Base-by-base conservation (phyloP, 2,329 filamentous ascomycete species). In the Tolypocladium ophioglossoides region DNA sequence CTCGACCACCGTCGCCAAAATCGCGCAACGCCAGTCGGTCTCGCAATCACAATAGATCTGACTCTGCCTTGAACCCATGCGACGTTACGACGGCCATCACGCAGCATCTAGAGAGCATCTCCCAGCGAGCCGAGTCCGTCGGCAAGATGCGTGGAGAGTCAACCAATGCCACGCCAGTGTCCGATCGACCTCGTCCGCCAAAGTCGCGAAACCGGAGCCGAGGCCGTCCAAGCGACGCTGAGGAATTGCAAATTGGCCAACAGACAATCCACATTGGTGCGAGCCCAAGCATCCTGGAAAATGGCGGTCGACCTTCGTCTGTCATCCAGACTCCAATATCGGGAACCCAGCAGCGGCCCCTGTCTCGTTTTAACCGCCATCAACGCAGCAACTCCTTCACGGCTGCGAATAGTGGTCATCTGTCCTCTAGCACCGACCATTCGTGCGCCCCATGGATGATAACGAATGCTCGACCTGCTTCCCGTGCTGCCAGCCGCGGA, bases 1-100 rank as follows among this genome's bases (percentile, higher is more conserved):
- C 49, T 0, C 63, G 67, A 3, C 67, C 68, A 0, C 53, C 60
- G 0, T 70, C 69, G 0, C 65, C 70, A 0, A 72, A 71, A 46
- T 69, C 71, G 2, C 67, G 69, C 6, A 69, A 71, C 38, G 64
- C 67, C 4, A 73, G 71, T 27, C 61, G 64, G 4, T 59, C 59
- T 2, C 50, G 64, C 27, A 53, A 46, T 4, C 57, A 53, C 18
- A 60, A 63, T n/a, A 58, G 60, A 34, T 60, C 62, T 2, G 55
- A 61, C 18, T 68, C 67, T 0, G 27, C 58, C 1, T 22, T 61
- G 2, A 52, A 48, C 6, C 53, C 57, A 10, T 47, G 53, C 7
- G 55, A 56, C 8, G n/a, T 54, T 0, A 47, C 50, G 5, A 27
- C 48, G 1, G 54, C 57, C 0, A 60, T 63, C 16, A 56, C 61